Evolutionary conservation across 2,329 filamentous ascomycete genomes (phyloP), one percentile per base, ranked within the genome.

Genomic region (Fusarium algeriense): DNA sequence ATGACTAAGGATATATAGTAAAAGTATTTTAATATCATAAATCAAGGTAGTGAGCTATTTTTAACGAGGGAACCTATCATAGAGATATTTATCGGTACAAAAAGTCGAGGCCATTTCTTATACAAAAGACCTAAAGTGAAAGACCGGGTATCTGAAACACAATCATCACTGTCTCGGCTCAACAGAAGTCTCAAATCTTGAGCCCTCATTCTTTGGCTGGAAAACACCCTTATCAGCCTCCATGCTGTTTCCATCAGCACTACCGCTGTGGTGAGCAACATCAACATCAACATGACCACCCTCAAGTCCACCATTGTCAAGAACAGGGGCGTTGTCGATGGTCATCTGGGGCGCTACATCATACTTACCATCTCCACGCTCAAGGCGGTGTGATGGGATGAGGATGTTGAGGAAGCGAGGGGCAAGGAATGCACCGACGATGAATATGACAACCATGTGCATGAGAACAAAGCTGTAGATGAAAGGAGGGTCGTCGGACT

Each of bases 381-480:
- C 56, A 10, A 73, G 32, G 14, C 70, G 70, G 5, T 73, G 67
- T 0, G 40, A 41, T 0, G 70, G 70, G 3, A 73, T 61, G 41
- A 73, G 55, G 5, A 71, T 10, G 6, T 73, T 73, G 9, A 73
- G 60, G 11, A 73, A 73, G 5, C 70, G 63, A 0, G 70, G 70
- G 1, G 32, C 70, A 0, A 73, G 2, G 13, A 73, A 73, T 7
- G 67, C 70, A 32, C 70, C 70, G 2, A 73, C 23, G 11, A 73
- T 73, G 10, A 73, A 71, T 0, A 73, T 46, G 19, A 73, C 46
- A 1, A 73, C 70, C 6, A 73, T 19, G 23, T 73, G 70, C 70
- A 73, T 73, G 3, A 73, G 67, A 1, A 73, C 70, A 15, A 73
- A 73, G 34, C 70, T 73, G 41, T 73, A 73, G 53, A 73, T 28